These are phyloP conservation scores for Somion occarium DNA, from an alignment of 1,284 basidiomycete genomes.

Conservation along the genomic window DNA sequence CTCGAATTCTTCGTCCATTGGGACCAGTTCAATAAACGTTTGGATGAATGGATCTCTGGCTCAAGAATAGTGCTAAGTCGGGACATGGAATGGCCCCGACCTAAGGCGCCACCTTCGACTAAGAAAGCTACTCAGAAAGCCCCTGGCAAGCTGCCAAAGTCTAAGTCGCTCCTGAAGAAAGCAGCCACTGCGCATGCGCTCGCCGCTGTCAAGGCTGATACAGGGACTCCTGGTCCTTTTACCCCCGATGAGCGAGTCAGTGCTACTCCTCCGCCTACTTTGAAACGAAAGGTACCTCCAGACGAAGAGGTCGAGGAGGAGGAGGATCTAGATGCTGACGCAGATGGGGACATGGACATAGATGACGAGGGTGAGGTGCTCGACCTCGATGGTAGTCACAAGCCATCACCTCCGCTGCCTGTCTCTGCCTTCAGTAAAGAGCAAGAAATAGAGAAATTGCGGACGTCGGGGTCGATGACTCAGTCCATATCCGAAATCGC, in stretches of 20 bases:
- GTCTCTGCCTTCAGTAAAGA: constrained; percentile 81
- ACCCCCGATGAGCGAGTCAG: constrained; percentile 40
- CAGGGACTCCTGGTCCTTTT: constrained; percentile 22
- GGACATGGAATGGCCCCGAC: constrained; percentile 96
- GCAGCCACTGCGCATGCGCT: constrained; percentile 29
- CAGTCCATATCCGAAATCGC: constrained; percentile 97
- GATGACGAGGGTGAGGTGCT: constrained; percentile 44
- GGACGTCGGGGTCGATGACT: constrained; percentile 98
- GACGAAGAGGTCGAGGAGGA: constrained; percentile 61
- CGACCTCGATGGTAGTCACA: constrained; percentile 32
- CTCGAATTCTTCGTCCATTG: constrained; percentile 97
- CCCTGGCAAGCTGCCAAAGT: constrained; percentile 49
- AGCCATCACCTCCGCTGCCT: constrained; percentile 39
- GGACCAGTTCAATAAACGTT: constrained; percentile 96
- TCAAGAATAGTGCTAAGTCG: constrained; percentile 79
- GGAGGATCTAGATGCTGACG: constrained; percentile 50
- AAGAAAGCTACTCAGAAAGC: constrained; percentile 53
- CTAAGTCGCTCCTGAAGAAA: constrained; percentile 30
- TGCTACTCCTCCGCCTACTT: constrained; percentile 52
- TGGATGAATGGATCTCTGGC: constrained; percentile 98
- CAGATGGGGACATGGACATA: constrained; percentile 47
- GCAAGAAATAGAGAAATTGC: constrained; percentile 97
- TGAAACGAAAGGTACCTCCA: constrained; percentile 62
- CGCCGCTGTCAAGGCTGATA: constrained; percentile 22
- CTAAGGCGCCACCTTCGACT: constrained; percentile 59